Evolutionary conservation across 768 basidiomycete genomes (phyloP).

Genomic region (Termitomyces titanicus): DNA sequence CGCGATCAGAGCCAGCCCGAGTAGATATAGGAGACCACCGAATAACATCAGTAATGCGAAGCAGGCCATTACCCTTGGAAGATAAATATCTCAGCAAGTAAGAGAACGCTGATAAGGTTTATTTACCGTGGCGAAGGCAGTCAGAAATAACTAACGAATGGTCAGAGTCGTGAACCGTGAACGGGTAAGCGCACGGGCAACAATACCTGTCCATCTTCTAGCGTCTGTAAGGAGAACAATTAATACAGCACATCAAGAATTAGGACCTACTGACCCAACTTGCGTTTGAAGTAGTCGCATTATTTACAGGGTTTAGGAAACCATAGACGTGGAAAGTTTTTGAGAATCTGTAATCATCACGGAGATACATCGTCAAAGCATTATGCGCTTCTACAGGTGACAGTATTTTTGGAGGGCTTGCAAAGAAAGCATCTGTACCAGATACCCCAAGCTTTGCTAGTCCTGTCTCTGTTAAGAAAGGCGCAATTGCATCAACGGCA

Average conservation of each 20-base stretch:
- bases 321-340: constrained; percentile 39
- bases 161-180: constrained; percentile 2
- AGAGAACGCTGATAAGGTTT: constrained; percentile 6
- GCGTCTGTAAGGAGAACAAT: constrained; percentile 26
- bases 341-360: constrained; percentile 40
- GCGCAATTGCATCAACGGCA: constrained; percentile 27
- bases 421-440: constrained; percentile 41
- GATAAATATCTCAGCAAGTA: not conserved
- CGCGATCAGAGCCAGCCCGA: constrained; percentile 28
- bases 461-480: constrained; percentile 43
- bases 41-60: constrained; percentile 48
- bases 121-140: constrained; percentile 35
- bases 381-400: constrained; percentile 48
- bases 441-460: constrained; percentile 38
- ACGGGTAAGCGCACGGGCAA: not conserved
- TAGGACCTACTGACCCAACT: constrained; percentile 34
- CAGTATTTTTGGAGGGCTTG: constrained; percentile 25
- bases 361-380: constrained; percentile 37
- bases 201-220: constrained; percentile 50
- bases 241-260: not conserved
- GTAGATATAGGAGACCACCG: constrained; percentile 39
- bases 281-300: constrained; percentile 32
- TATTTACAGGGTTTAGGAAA: constrained; percentile 36
- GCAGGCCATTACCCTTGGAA: constrained; percentile 45
- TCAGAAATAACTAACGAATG: constrained; percentile 30